Evolutionary conservation across 805 yeast species (phyloP), one percentile per base, ranked within the genome.

Genomic region (Teunomyces kruisii): DNA sequence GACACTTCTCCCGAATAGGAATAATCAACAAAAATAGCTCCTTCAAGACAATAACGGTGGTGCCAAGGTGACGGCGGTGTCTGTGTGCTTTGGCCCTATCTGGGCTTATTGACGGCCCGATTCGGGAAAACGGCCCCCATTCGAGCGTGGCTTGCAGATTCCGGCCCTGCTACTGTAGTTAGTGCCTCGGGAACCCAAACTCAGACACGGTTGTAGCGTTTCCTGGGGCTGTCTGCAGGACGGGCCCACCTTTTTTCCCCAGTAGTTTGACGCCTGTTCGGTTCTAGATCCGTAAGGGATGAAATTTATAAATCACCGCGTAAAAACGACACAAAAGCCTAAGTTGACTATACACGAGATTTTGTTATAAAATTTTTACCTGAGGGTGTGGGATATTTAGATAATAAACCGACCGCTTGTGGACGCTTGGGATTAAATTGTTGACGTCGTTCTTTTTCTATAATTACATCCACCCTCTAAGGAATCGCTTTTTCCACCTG

Each of bases 331-430:
- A 22, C 35, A 22, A 31, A 19, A 40, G 26, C 31, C 15, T 36
- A 24, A 37, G 19, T 44, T 26, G 26, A 41, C 28, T 17, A 41
- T 17, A 15, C 40, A 26, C 24, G 31, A 55, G 10, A 19, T 35
- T 17, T 17, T 35, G 17, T 17, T 12, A 10, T 8, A 19, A 35
- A 35, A 19, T 35, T 35, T 35, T 35, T 13, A 13, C 6, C 15
- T 31, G n/a, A 22, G 10, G 6, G 38, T 16, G 27, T 35, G 28
- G 10, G 38, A 12, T 22, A 24, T 35, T 22, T 19, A 26, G 28
- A 26, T 26, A 35, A 19, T 19, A 32, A 32, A 17, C 16, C n/a
- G n/a, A n/a, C n/a, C n/a, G n/a, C 22, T 32, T 17, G 19, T 24
- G 22, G 28, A 9, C 19, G 38, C 38, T n/a, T 19, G 3, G 6